Base-by-base conservation (phyloP, 208 protist species). In the Leptomonas pyrrhocoris region DNA sequence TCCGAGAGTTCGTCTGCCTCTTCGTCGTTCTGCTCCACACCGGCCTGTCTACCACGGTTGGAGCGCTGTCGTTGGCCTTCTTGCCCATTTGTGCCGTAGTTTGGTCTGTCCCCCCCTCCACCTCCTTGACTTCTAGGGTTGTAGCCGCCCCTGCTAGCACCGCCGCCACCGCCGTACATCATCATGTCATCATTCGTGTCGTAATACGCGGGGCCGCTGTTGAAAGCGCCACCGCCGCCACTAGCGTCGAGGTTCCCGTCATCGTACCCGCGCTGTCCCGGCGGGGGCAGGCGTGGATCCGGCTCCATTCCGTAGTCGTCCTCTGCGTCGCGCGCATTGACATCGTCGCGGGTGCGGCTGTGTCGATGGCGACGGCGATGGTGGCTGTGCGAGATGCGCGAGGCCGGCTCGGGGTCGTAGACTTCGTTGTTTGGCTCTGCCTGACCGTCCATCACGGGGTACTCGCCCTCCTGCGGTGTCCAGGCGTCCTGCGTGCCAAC, bases 1-100 rank as follows among this genome's bases (percentile, higher is more conserved):
- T 73, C 77, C 2, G 73, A 85, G 16, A 83, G 56, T 38, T 79
- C 75, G 8, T 86, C 84, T 2, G 67, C 72, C 8, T 71, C 71
- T 28, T 69, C 77, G 49, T 62, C 70, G 15, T 79, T 61, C 56
- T 85, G 66, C 45, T 78, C 77, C 13, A 68, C 46, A 11, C 64
- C 58, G 4, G 56, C 43, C 54, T 74, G 74, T 25, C 67, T 36
- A 2, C 60, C 60, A 18, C 61, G 67, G 27, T 58, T 74, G 18
- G 49, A 49, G 12, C 56, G 74, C 40, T 58, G 55, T 42, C 62
- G 72, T 5, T 63, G 63, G 21, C 38, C 57, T 16, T 36, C 57
- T 31, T 61, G 65, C 53, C 25, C 62, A 48, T 30, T 72, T 25
- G 19, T 27, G 28, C 42, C 53, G 55, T 70, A 59, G 71, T 65